phyloP scores from a whole-genome alignment of 1,284 basidiomycete genomes.

The Earliella scabrosa region DNA sequence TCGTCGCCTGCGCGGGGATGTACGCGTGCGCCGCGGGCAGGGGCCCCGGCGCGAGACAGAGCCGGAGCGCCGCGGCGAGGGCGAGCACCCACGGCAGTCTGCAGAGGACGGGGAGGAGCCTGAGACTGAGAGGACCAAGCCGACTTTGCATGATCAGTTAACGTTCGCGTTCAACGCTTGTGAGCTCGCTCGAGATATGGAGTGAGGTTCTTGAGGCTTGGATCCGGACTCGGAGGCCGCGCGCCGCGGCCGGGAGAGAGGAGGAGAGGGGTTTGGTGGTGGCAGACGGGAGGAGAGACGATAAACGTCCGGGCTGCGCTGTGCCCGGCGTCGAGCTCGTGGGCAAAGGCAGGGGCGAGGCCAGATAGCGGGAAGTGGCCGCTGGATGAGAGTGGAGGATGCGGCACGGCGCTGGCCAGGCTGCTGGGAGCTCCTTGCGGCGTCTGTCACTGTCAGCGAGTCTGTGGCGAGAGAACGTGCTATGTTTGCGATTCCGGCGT shows the following conservation, averaged over 20 bases:
- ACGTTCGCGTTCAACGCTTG: too few species aligned
- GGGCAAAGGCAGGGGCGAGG: background rate
- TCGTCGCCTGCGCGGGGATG: constrained; percentile 75
- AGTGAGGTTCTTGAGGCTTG: too few species aligned
- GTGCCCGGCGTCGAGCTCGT: background rate
- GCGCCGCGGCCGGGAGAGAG: background rate
- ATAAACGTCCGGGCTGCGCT: background rate
- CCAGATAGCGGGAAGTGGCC: background rate
- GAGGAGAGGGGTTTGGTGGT: background rate
- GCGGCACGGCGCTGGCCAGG: constrained; percentile 10
- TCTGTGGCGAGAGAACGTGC: background rate
- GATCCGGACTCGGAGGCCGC: too few species aligned
- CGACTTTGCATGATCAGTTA: background rate
- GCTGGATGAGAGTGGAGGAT: background rate
- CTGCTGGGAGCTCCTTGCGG: background rate
- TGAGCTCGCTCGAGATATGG: too few species aligned
- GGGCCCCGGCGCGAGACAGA: background rate
- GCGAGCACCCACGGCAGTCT: background rate
- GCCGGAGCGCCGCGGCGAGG: background rate
- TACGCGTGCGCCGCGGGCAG: constrained; percentile 44
- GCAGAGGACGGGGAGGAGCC: constrained; percentile 11
- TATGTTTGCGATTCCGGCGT: too few species aligned
- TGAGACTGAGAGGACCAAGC: background rate
- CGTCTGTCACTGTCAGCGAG: background rate
- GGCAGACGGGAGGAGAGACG: background rate